Conservation (phyloP, 2,329 filamentous ascomycete genomes). For the Trichophyton mentagrophytes region DNA sequence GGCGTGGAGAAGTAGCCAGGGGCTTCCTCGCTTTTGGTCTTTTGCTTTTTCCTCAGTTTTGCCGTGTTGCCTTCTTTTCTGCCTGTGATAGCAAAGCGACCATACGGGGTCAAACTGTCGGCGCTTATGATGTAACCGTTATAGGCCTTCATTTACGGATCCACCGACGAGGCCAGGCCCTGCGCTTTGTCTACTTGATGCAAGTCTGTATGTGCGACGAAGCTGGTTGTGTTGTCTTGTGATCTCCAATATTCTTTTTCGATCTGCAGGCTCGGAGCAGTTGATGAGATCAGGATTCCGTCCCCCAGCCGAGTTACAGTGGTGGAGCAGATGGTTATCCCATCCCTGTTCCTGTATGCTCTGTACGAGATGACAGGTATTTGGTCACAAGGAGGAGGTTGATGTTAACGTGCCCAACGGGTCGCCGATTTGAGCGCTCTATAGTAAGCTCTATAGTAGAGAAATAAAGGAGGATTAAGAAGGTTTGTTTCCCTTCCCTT, state of each 20-base stretch:
- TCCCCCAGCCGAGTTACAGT: not conserved
- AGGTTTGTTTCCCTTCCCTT: constrained; percentile 45
- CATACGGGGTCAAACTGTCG: not conserved
- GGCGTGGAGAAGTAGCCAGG: not conserved
- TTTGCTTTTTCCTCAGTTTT: not conserved
- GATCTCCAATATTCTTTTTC: not conserved
- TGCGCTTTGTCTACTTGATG: constrained; percentile 1
- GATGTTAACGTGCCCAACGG: not conserved
- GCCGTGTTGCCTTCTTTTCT: not conserved
- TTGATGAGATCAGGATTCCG: not conserved
- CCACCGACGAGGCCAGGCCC: not conserved
- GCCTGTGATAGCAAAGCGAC: not conserved
- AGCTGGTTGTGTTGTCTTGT: not conserved
- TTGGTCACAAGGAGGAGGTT: not conserved
- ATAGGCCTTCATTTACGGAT: not conserved
- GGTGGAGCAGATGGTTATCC: not conserved
- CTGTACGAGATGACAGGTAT: not conserved
- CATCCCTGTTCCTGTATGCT: not conserved
- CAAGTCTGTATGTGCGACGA: not conserved
- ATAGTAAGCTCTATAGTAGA: not conserved
- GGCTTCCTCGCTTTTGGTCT: not conserved
- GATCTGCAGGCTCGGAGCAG: not conserved
- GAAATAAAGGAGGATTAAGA: not conserved
- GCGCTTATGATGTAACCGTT: not conserved
- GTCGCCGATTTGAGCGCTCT: not conserved